Percentiles rank a stretch among this genome's conserved stretches.
Conservation (phyloP, 495 filamentous ascomycete genomes). For the Podospora conica region DNA sequence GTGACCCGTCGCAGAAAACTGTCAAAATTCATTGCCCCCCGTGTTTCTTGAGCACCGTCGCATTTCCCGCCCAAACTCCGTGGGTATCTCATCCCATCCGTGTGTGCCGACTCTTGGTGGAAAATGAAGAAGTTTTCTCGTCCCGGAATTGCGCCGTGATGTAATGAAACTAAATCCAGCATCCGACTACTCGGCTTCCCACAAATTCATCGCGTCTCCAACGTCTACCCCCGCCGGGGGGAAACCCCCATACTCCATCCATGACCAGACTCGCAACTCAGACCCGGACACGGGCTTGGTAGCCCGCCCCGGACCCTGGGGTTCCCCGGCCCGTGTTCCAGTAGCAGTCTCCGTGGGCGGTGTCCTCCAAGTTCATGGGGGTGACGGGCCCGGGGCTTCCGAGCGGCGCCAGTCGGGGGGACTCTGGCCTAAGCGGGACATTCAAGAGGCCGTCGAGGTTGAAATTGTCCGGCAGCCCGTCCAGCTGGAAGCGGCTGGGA, state of each 20-base stretch:
- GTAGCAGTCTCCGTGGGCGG: slow-evolving; percentile 43
- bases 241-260: background rate
- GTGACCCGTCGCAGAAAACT: background rate
- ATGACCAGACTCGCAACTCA: background rate
- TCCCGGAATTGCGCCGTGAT: background rate
- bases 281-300: background rate
- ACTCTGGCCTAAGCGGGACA: slow-evolving; percentile 46
- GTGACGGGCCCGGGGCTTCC: slow-evolving; percentile 75
- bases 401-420: slow-evolving; percentile 60
- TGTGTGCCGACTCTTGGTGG: background rate
- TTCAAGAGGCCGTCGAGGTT: slow-evolving; percentile 9
- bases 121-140: background rate
- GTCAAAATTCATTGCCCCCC: background rate
- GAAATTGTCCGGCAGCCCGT: background rate
- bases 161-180: background rate
- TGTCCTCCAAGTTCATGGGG: slow-evolving; percentile 61
- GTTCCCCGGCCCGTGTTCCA: slow-evolving; percentile 31
- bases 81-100: background rate
- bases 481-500: slow-evolving; percentile 3
- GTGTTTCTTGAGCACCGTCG: too few species aligned
- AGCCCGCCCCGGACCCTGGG: background rate
- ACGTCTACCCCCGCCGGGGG: too few species aligned
- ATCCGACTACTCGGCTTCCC: background rate
- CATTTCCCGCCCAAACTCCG: background rate
- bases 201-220: background rate